phyloP scores from a whole-genome alignment of 78 protist genomes.

The Capsaspora owczarzaki region DNA sequence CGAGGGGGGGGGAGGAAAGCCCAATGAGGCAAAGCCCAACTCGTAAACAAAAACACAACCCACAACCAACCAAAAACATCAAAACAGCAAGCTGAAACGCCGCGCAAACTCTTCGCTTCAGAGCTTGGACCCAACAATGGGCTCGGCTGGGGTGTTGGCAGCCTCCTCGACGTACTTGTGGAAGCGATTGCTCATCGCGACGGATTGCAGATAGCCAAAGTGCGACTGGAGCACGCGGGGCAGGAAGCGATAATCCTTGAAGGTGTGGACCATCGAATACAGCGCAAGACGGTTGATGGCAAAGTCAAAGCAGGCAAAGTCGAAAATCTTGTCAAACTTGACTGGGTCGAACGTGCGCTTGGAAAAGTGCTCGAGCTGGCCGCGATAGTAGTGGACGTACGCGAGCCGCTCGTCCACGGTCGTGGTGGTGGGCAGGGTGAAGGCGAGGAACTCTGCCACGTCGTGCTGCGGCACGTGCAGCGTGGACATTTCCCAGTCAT shows the following conservation, averaged over 20 bases:
- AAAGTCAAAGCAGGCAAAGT: background rate
- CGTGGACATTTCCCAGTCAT: background rate
- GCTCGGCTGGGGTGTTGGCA: too few relatives aligned
- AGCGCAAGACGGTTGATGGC: background rate
- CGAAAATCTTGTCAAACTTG: background rate
- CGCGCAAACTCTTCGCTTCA: too few relatives aligned
- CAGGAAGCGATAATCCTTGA: constrained; percentile 1
- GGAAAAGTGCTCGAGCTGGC: background rate
- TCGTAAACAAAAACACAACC: too few relatives aligned
- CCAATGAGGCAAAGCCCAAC: too few relatives aligned
- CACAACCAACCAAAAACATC: too few relatives aligned
- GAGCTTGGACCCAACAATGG: too few relatives aligned
- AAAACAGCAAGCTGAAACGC: too few relatives aligned
- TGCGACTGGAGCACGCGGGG: background rate
- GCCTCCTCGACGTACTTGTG: background rate
- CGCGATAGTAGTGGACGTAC: background rate
- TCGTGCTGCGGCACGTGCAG: constrained; percentile 4
- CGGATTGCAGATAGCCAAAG: background rate
- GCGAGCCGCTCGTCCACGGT: background rate
- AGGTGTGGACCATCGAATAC: background rate
- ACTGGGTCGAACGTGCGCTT: background rate
- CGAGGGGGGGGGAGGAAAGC: too few relatives aligned
- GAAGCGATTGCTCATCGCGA: background rate
- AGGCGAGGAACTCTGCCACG: background rate
- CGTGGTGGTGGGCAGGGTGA: background rate